Percentiles rank a stretch among this genome's conserved stretches.
These are phyloP conservation scores for Achaetomium macrosporum DNA, from an alignment of 2,329 filamentous ascomycete genomes.

Conservation along the genomic window DNA sequence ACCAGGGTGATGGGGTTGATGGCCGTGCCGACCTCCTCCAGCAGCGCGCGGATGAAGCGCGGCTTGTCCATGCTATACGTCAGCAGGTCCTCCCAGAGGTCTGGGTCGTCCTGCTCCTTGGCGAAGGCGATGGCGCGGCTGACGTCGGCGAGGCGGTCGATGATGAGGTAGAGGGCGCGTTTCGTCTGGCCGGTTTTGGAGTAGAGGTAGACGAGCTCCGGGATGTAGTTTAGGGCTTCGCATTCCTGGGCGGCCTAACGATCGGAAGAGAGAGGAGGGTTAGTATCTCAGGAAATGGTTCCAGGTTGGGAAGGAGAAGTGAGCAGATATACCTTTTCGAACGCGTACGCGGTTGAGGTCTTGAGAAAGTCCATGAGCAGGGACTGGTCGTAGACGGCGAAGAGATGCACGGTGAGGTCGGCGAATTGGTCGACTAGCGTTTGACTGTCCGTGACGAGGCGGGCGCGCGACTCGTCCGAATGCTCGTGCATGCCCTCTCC, in stretches of 20 bases:
- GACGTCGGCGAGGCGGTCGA: slow-evolving; percentile 86
- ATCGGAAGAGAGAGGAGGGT: slow-evolving; percentile 9
- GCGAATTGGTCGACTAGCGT: slow-evolving; percentile 79
- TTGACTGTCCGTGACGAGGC: slow-evolving; percentile 52
- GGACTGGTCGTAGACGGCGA: slow-evolving; percentile 73
- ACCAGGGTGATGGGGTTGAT: slow-evolving; percentile 91
- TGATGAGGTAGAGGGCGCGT: slow-evolving; percentile 84
- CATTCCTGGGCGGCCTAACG: slow-evolving; percentile 65
- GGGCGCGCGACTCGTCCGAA: slow-evolving; percentile 48
- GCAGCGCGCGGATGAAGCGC: slow-evolving; percentile 81
- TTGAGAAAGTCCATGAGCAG: slow-evolving; percentile 85
- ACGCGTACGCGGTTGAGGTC: slow-evolving; percentile 78
- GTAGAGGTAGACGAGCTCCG: slow-evolving; percentile 91
- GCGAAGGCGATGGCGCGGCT: slow-evolving; percentile 90
- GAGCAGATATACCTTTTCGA: slow-evolving; percentile 56
- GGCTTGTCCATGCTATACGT: slow-evolving; percentile 98
- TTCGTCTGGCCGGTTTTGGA: slow-evolving; percentile 95
- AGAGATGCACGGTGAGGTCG: slow-evolving; percentile 79
- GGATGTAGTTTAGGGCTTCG: slow-evolving; percentile 72
- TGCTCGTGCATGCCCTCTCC: slow-evolving; percentile 59
- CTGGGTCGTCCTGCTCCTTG: slow-evolving; percentile 84
- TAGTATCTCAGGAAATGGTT: slow-evolving; percentile 2
- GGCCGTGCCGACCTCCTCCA: slow-evolving; percentile 89
- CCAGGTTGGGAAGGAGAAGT: neutral
- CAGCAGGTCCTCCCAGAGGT: slow-evolving; percentile 91